phyloP scores from a whole-genome alignment of 148 eudicot genomes.

The Diospyros kaki region DNA sequence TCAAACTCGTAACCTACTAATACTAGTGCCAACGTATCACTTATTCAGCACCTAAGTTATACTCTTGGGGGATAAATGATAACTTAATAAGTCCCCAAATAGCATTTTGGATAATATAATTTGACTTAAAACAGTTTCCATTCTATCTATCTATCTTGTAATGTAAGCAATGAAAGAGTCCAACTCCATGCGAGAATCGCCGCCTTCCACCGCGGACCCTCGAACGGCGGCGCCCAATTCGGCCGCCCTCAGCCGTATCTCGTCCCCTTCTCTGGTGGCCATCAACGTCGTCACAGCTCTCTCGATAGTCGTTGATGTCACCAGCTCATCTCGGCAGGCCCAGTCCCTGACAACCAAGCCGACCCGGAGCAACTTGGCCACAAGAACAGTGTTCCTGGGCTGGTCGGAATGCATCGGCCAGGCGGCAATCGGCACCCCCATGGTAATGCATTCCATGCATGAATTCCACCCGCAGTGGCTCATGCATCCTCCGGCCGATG shows the following conservation, averaged over 20 bases:
- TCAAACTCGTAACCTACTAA: too few relatives aligned
- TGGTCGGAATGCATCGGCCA: slow-evolving; percentile 8
- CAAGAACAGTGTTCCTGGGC: neutral
- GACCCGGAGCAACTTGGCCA: slow-evolving; percentile 7
- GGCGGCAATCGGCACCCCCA: neutral
- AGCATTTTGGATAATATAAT: too few relatives aligned
- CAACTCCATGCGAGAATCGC: slow-evolving; percentile 9
- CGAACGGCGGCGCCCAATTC: slow-evolving; percentile 9
- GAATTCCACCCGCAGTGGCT: slow-evolving; percentile 8
- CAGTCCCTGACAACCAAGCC: slow-evolving; percentile 14
- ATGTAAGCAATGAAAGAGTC: slow-evolving; percentile 18
- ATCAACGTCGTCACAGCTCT: slow-evolving; percentile 10
- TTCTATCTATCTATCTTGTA: slow-evolving; percentile 4
- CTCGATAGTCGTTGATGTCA: neutral
- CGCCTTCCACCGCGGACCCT: slow-evolving; percentile 6
- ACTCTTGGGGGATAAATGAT: too few relatives aligned
- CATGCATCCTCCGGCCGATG: slow-evolving; percentile 1
- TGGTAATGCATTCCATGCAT: neutral
- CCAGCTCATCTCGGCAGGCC: slow-evolving; percentile 5
- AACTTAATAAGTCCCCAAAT: too few relatives aligned
- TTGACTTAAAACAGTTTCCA: too few relatives aligned
- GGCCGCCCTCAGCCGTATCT: slow-evolving; percentile 16
- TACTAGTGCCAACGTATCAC: too few relatives aligned
- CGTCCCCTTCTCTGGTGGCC: slow-evolving; percentile 16
- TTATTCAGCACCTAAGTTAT: too few relatives aligned